phyloP scores from a whole-genome alignment of 768 basidiomycete species.

The Boletus rufocinnamomeus region DNA sequence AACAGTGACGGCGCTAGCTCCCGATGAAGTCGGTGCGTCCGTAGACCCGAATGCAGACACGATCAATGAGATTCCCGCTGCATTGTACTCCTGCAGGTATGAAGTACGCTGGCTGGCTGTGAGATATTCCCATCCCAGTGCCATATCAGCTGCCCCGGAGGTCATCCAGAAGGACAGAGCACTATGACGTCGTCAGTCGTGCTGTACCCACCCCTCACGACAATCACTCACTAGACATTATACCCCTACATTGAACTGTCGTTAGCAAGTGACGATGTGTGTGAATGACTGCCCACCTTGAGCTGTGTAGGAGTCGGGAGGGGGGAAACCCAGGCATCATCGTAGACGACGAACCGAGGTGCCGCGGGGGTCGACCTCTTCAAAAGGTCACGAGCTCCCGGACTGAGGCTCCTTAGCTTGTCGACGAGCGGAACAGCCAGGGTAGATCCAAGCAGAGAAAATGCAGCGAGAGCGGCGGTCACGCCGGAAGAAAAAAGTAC shows the following conservation, averaged over 20 bases:
- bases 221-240: conserved; percentile 34
- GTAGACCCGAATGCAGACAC: conserved; percentile 54
- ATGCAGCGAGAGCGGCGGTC: not conserved
- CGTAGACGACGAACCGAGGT: conserved; percentile 49
- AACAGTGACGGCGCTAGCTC: conserved; percentile 37
- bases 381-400: conserved; percentile 20
- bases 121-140: conserved; percentile 44
- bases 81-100: conserved; percentile 49
- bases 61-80: conserved; percentile 58
- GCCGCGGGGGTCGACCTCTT: conserved; percentile 36
- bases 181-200: conserved; percentile 17
- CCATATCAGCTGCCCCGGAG: conserved; percentile 47
- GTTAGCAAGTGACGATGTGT: not conserved
- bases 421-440: conserved; percentile 16
- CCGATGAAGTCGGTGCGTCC: conserved; percentile 42
- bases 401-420: conserved; percentile 21
- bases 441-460: conserved; percentile 9
- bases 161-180: conserved; percentile 44
- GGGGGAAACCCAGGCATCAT: conserved; percentile 44
- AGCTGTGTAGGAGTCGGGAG: conserved; percentile 45
- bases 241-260: conserved; percentile 26
- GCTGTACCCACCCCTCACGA: not conserved
- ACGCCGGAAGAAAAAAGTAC: conserved; percentile 4
- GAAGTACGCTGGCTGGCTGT: conserved; percentile 39
- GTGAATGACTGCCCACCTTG: conserved; percentile 33